Evolutionary conservation across 371 early-diverging fungal genomes (phyloP), one percentile per base, ranked within the genome.

Genomic region (Lichtheimia ornata): DNA sequence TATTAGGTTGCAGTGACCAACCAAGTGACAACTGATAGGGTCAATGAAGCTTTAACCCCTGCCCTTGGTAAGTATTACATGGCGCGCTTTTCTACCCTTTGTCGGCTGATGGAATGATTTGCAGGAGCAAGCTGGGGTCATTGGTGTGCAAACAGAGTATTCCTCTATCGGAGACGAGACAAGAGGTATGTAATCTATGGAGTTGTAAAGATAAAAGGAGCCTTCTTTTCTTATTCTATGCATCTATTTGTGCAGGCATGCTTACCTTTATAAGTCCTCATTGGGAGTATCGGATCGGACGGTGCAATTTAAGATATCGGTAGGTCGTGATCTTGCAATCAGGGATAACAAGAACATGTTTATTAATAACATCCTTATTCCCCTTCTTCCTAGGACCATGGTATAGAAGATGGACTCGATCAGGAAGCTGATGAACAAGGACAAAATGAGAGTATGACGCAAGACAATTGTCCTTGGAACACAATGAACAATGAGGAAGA

Each of bases 161-260:
- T 64, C 28, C 50, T 65, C 17, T 60, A 57, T 43, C 58, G 65
- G 13, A 61, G 63, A 53, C 56, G 53, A 51, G 24, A 60, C 20
- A 56, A 40, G 22, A 20, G 62, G 57, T 53, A 56, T 41, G 40
- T n/a, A 47, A 22, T 50, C 35, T 30, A 45, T 27, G 41, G 44
- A 44, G 49, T 24, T 11, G 27, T 50, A 7, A 15, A 7, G 14
- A n/a, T 35, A 11, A 54, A 27, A 41, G 40, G 25, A 24, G 20
- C 15, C 15, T 11, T 35, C 22, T 11, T 50, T 27, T 15, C 24
- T 25, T 9, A 18, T 20, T 60, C 22, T 42, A 11, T 30, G 18
- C 27, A 12, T 43, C 12, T 42, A 40, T 24, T n/a, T 63, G 28
- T 35, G 58, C 53, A 50, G 47, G 17, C 17, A 1, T 47, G 47